Evolutionary conservation across 1,284 basidiomycete genomes (phyloP).

Genomic region (Xerocomus minutiporus): DNA sequence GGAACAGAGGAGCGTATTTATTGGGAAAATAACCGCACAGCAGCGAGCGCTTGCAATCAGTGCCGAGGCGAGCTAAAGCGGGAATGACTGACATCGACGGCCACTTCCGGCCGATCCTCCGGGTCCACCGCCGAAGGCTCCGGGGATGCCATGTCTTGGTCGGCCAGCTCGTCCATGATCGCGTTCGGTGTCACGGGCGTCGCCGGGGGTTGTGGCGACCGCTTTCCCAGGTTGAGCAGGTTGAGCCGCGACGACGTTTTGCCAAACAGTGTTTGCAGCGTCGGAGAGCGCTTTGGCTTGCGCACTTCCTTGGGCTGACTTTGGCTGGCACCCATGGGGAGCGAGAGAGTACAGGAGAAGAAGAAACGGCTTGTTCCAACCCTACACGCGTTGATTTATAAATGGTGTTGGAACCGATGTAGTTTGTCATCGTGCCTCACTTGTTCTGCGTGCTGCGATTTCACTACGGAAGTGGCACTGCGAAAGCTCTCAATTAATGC

Average conservation of each 20-base stretch:
- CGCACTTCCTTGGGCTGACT: conserved; percentile 26
- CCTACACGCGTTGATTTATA: conserved; percentile 23
- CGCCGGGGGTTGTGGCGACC: conserved; percentile 28
- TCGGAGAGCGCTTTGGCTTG: conserved; percentile 24
- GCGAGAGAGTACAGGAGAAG: neutral
- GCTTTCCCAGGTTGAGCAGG: conserved; percentile 26
- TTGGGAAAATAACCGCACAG: conserved; percentile 14
- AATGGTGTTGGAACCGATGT: conserved; percentile 12
- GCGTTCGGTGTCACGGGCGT: conserved; percentile 24
- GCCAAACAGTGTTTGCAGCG: conserved; percentile 23
- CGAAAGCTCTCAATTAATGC: conserved; percentile 8
- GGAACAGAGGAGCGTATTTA: conserved; percentile 16
- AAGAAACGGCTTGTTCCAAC: conserved; percentile 6
- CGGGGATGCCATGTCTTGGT: conserved; percentile 22
- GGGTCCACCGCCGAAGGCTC: conserved; percentile 15
- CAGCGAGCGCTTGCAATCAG: conserved; percentile 10
- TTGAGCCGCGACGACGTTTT: conserved; percentile 29
- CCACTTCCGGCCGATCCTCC: conserved; percentile 28
- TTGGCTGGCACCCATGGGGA: conserved; percentile 24
- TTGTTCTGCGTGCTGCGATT: conserved; percentile 27
- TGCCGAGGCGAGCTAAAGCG: neutral
- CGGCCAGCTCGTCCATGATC: conserved; percentile 7
- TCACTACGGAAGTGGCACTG: conserved; percentile 13
- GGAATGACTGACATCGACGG: conserved; percentile 15
- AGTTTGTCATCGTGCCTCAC: conserved; percentile 25